phyloP scores from a whole-genome alignment of 192 early-diverging fungal genomes.

The Phlyctochytrium bullatum region DNA sequence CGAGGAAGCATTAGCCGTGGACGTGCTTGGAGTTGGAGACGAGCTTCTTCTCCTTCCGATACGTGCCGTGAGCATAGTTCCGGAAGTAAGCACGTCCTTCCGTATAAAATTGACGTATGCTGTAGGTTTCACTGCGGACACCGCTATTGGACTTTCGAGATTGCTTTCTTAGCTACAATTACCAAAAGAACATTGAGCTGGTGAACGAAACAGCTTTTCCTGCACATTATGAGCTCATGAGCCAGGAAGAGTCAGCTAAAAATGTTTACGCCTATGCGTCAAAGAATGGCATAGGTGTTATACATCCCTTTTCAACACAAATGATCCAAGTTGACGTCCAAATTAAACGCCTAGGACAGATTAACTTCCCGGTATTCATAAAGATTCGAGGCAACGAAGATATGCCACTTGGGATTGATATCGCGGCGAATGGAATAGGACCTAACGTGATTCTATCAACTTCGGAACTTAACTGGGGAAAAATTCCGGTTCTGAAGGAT shows the following conservation, averaged over 20 bases:
- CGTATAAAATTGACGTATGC: too few species aligned
- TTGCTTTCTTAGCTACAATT: slow-evolving; percentile 49
- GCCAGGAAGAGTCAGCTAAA: slow-evolving; percentile 47
- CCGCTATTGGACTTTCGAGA: slow-evolving; percentile 44
- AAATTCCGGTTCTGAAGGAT: slow-evolving; percentile 49
- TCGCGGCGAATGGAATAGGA: slow-evolving; percentile 51
- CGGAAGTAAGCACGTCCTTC: slow-evolving; percentile 48
- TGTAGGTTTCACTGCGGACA: slow-evolving; percentile 36
- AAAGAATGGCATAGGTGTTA: slow-evolving; percentile 39
- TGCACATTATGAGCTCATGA: slow-evolving; percentile 43
- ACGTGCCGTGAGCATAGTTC: slow-evolving; percentile 49
- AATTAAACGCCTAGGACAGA: slow-evolving; percentile 47
- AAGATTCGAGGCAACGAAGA: slow-evolving; percentile 43
- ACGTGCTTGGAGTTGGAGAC: slow-evolving; percentile 43
- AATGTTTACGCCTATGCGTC: slow-evolving; percentile 44
- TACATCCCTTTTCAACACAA: slow-evolving; percentile 37
- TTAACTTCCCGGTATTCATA: slow-evolving; percentile 52
- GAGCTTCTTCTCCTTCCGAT: slow-evolving; percentile 40
- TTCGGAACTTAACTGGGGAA: slow-evolving; percentile 56
- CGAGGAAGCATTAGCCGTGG: slow-evolving; percentile 34
- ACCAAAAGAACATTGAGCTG: slow-evolving; percentile 38
- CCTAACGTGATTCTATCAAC: slow-evolving; percentile 47
- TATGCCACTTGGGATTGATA: slow-evolving; percentile 38
- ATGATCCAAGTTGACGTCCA: slow-evolving; percentile 39
- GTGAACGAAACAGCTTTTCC: slow-evolving; percentile 44